Evolutionary conservation across 2,329 filamentous ascomycete genomes (phyloP).

Genomic region (Phyllosticta citribraziliensis): DNA sequence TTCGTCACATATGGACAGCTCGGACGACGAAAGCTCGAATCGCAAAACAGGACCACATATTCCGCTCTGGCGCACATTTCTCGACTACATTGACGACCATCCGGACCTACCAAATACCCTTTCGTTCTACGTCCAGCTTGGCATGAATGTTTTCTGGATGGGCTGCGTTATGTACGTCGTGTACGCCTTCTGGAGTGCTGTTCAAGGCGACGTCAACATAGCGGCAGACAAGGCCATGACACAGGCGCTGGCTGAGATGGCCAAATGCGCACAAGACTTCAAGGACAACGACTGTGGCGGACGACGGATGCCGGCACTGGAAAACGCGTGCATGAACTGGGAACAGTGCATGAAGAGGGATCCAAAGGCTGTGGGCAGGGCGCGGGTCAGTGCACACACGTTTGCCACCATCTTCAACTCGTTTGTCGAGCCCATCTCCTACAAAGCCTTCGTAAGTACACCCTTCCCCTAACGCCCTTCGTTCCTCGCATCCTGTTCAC

Average conservation of each 20-base stretch:
- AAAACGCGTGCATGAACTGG: constrained; percentile 68
- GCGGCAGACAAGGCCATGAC: constrained; percentile 60
- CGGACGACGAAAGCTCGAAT: constrained; percentile 18
- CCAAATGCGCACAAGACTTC: constrained; percentile 63
- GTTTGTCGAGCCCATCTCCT: constrained; percentile 82
- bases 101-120: constrained; percentile 56
- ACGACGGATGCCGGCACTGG: constrained; percentile 61
- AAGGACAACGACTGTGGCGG: constrained; percentile 64
- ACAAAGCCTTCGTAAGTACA: constrained; percentile 60
- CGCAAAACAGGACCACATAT: not conserved
- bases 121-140: constrained; percentile 55
- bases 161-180: constrained; percentile 53
- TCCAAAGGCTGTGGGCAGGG: constrained; percentile 64
- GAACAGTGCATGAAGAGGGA: constrained; percentile 80
- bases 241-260: constrained; percentile 62
- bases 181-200: constrained; percentile 58
- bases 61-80: constrained; percentile 37
- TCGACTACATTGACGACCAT: constrained; percentile 54
- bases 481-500: not conserved
- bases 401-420: constrained; percentile 90
- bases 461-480: not conserved
- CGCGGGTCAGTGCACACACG: constrained; percentile 74
- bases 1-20: constrained; percentile 7
- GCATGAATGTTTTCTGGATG: constrained; percentile 56
- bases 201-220: constrained; percentile 64